These are phyloP conservation scores for Monosporascus ibericus DNA, from an alignment of 2,329 filamentous ascomycete species.

Conservation along the genomic window DNA sequence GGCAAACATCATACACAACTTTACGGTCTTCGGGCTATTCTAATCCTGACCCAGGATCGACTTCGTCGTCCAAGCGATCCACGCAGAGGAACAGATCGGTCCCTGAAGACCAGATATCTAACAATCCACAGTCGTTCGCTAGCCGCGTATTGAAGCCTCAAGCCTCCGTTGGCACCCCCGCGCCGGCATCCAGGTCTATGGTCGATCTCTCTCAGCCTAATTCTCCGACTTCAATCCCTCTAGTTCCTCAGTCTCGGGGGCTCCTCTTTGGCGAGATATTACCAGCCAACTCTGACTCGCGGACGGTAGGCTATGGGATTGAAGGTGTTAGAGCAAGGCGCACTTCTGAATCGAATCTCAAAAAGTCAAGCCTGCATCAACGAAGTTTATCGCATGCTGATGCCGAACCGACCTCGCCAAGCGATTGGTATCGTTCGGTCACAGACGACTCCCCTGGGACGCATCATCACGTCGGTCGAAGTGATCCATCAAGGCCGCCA, in stretches of 20 bases:
- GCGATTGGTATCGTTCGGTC: slow-evolving; percentile 35
- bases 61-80: slow-evolving; percentile 24
- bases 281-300: slow-evolving; percentile 48
- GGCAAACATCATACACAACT: slow-evolving; percentile 34
- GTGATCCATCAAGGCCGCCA: slow-evolving; percentile 25
- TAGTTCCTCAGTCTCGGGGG: slow-evolving; percentile 32
- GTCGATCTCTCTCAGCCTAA: slow-evolving; percentile 31
- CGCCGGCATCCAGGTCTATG: slow-evolving; percentile 37
- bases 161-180: slow-evolving; percentile 26
- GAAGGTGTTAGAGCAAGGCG: slow-evolving; percentile 47
- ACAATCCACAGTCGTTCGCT: slow-evolving; percentile 52
- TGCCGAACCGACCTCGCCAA: slow-evolving; percentile 57
- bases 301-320: slow-evolving; percentile 56
- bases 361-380: slow-evolving; percentile 43
- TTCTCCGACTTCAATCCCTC: slow-evolving; percentile 20
- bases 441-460: slow-evolving; percentile 12
- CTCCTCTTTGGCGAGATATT: slow-evolving; percentile 72
- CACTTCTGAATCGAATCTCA: slow-evolving; percentile 66
- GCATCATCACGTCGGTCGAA: slow-evolving; percentile 10
- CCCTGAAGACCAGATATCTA: slow-evolving; percentile 45
- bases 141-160: slow-evolving; percentile 52
- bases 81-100: slow-evolving; percentile 42
- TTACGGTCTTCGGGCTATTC: slow-evolving; percentile 31
- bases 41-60: slow-evolving; percentile 23
- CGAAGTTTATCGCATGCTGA: slow-evolving; percentile 52